A percentile compares a stretch with the other conserved stretches of the same genome.
These are phyloP conservation scores for Camellia japonica DNA, from an alignment of 148 eudicot species.

Conservation along the genomic window DNA sequence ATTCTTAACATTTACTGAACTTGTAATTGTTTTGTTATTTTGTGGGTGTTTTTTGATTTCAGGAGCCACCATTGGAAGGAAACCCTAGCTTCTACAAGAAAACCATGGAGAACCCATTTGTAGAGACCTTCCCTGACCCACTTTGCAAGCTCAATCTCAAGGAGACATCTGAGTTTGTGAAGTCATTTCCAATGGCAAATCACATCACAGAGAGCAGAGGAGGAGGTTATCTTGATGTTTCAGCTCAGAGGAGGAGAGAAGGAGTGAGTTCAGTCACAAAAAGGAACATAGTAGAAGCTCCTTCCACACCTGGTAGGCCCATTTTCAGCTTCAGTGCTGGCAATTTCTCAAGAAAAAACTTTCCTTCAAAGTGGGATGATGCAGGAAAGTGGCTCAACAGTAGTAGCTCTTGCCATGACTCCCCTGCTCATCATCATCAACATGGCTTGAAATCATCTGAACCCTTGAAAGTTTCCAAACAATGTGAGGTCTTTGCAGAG, in stretches of 20 bases:
- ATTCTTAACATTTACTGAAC: no score
- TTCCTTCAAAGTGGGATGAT: slow-evolving; percentile 94
- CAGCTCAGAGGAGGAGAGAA: slow-evolving; percentile 43
- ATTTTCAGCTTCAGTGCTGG: slow-evolving; percentile 63
- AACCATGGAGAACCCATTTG: slow-evolving; percentile 52
- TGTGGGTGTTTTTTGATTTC: slow-evolving; percentile 14
- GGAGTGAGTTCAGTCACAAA: slow-evolving; percentile 25
- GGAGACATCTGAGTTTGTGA: slow-evolving; percentile 74
- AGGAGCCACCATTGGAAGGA: slow-evolving; percentile 29
- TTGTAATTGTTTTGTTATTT: background rate
- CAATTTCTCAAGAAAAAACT: slow-evolving; percentile 44
- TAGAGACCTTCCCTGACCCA: slow-evolving; percentile 55
- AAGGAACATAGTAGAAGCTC: slow-evolving; percentile 44
- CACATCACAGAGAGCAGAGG: slow-evolving; percentile 17
- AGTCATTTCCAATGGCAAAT: slow-evolving; percentile 55
- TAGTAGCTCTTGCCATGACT: slow-evolving; percentile 49
- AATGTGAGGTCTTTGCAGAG: slow-evolving; percentile 43
- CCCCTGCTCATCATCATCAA: slow-evolving; percentile 50
- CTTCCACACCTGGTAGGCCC: slow-evolving; percentile 78
- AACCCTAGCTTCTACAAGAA: slow-evolving; percentile 18
- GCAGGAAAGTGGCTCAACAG: slow-evolving; percentile 76
- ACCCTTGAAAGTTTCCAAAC: slow-evolving; percentile 23
- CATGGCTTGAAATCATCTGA: slow-evolving; percentile 14
- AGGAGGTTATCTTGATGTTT: slow-evolving; percentile 17
- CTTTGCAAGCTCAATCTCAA: slow-evolving; percentile 65